These are phyloP conservation scores for Ambrosia hybrid DNA, from an alignment of 140 eudicot genomes.

Conservation along the genomic window DNA sequence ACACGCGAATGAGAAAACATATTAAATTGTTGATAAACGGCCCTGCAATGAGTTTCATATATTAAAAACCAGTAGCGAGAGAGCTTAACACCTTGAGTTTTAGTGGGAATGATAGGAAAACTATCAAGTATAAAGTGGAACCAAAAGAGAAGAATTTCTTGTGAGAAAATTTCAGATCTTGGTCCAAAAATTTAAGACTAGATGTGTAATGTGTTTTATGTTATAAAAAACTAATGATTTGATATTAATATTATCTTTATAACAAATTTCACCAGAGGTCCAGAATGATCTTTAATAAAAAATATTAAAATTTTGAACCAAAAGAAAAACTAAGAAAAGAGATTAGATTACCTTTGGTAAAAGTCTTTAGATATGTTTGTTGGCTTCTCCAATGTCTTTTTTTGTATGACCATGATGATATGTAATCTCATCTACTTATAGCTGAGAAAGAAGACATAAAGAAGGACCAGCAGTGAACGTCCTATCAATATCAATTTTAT, in stretches of 20 bases:
- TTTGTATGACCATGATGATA: not conserved
- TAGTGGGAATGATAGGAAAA: not conserved
- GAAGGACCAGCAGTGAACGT: not conserved
- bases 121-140: not conserved
- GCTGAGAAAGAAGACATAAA: constrained; percentile 9
- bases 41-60: no score
- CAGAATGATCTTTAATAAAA: not conserved
- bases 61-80: not conserved
- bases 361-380: not conserved
- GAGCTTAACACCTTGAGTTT: not conserved
- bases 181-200: not conserved
- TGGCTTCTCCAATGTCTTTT: not conserved
- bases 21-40: not conserved
- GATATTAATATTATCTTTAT: not conserved
- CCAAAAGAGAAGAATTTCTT: not conserved
- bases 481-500: not conserved
- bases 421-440: constrained; percentile 9
- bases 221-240: not conserved
- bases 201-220: not conserved
- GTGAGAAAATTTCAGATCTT: constrained; percentile 1
- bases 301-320: not conserved
- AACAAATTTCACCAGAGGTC: not conserved
- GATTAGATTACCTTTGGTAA: constrained; percentile 12
- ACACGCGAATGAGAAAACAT: not conserved
- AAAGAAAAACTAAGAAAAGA: not conserved